These are phyloP conservation scores for Aureobasidium mangrovei DNA, from an alignment of 2,329 filamentous ascomycete genomes.

Conservation along the genomic window DNA sequence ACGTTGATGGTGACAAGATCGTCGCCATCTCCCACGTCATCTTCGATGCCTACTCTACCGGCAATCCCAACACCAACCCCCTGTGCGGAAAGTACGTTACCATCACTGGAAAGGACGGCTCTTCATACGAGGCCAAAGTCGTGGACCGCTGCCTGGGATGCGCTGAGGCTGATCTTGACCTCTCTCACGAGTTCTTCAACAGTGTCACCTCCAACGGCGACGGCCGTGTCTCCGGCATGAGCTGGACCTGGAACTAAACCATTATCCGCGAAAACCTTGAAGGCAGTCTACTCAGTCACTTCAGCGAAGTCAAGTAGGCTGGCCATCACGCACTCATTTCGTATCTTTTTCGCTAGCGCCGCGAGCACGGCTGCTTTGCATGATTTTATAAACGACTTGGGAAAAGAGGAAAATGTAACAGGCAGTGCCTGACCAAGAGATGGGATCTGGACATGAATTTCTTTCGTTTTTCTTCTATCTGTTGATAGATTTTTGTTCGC, in stretches of 20 bases:
- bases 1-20: conserved; percentile 49
- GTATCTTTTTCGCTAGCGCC: conserved; percentile 12
- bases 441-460: not conserved
- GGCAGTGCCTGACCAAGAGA: conserved; percentile 11
- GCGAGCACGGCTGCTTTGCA: conserved; percentile 13
- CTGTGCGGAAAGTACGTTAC: conserved; percentile 62
- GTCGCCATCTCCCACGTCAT: conserved; percentile 58
- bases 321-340: conserved; percentile 12
- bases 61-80: conserved; percentile 54
- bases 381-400: conserved; percentile 5
- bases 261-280: not conserved
- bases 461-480: conserved; percentile 13
- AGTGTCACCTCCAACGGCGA: conserved; percentile 23
- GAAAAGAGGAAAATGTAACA: conserved; percentile 8
- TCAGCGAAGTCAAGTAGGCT: conserved; percentile 12
- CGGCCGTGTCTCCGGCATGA: conserved; percentile 35
- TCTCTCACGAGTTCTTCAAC: conserved; percentile 39
- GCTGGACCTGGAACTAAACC: conserved; percentile 33
- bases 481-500: conserved; percentile 11
- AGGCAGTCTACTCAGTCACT: not conserved
- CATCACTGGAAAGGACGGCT: conserved; percentile 50
- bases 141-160: conserved; percentile 73
- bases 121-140: conserved; percentile 49
- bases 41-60: conserved; percentile 44
- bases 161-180: conserved; percentile 46